Percentiles rank a stretch among this genome's conserved stretches.
Evolutionary conservation across 2,329 filamentous ascomycete genomes (phyloP).

Genomic region (Rutstroemia sydowiana): DNA sequence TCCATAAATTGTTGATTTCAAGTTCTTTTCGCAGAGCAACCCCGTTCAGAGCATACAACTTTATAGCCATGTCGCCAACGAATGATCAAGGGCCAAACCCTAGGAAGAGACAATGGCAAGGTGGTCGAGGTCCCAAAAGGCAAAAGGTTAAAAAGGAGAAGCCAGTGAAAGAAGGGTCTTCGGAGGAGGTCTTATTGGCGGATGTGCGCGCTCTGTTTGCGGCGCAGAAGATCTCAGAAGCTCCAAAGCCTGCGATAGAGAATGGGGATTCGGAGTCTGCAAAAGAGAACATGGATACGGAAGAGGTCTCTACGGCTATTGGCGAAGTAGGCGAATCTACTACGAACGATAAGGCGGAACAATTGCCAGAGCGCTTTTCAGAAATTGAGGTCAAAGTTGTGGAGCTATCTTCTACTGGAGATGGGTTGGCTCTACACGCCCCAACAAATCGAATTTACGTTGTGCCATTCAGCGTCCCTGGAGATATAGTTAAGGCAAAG

Average conservation of each 20-base stretch:
- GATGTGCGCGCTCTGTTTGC: slow-evolving; percentile 53
- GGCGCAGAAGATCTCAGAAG: slow-evolving; percentile 28
- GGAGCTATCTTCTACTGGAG: slow-evolving; percentile 83
- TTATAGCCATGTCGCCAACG: slow-evolving; percentile 12
- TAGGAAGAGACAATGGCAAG: slow-evolving; percentile 27
- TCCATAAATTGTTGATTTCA: slow-evolving; percentile 1
- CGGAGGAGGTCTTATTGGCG: slow-evolving; percentile 57
- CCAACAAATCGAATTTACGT: slow-evolving; percentile 65
- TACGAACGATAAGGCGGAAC: slow-evolving; percentile 18
- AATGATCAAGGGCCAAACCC: slow-evolving; percentile 9
- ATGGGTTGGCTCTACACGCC: slow-evolving; percentile 72
- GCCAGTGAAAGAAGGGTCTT: slow-evolving; percentile 48
- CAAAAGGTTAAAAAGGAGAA: slow-evolving; percentile 51
- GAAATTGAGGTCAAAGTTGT: slow-evolving; percentile 78
- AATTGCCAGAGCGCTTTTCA: slow-evolving; percentile 59
- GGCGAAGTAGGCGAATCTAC: slow-evolving; percentile 16
- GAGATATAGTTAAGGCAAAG: slow-evolving; percentile 72
- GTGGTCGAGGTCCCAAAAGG: slow-evolving; percentile 35
- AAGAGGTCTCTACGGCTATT: slow-evolving; percentile 18
- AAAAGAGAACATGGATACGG: slow-evolving; percentile 5
- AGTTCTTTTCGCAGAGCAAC: background rate
- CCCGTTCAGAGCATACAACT: slow-evolving; percentile 6
- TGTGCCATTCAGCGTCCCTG: slow-evolving; percentile 81
- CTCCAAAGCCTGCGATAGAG: slow-evolving; percentile 1
- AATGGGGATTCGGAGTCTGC: slow-evolving; percentile 29